Evolutionary conservation across 2,329 filamentous ascomycete species (phyloP).

Genomic region (Tolypocladium ovalisporum): DNA sequence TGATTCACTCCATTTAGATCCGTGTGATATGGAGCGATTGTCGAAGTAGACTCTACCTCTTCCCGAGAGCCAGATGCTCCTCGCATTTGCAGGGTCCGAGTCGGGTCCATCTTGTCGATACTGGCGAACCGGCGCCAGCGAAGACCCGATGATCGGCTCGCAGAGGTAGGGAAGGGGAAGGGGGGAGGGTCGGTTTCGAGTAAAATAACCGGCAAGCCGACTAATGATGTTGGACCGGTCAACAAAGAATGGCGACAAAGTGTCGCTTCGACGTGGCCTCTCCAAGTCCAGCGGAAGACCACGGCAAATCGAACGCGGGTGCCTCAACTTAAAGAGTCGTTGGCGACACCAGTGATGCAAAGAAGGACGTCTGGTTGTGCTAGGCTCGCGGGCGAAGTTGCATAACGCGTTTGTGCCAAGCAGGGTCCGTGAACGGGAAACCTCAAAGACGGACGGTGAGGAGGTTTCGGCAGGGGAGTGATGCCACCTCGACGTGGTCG

Average conservation of each 20-base stretch:
- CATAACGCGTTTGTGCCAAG: slow-evolving; percentile 1
- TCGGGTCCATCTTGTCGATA: slow-evolving; percentile 20
- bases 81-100: slow-evolving; percentile 19
- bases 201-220: background rate
- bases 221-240: background rate
- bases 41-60: slow-evolving; percentile 27
- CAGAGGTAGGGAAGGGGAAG: background rate
- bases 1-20: slow-evolving; percentile 52
- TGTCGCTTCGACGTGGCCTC: background rate
- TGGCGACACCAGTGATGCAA: background rate
- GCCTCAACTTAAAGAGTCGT: background rate
- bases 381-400: background rate
- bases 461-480: background rate
- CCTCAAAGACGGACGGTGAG: background rate
- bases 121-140: slow-evolving; percentile 9
- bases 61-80: slow-evolving; percentile 14
- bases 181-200: background rate
- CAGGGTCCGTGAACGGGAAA: background rate
- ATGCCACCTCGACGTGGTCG: background rate
- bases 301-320: background rate
- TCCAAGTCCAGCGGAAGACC: background rate
- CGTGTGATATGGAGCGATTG: slow-evolving; percentile 44
- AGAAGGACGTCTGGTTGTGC: background rate
- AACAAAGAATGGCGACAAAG: background rate
- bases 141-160: background rate